phyloP scores from a whole-genome alignment of 129 eudicot genomes.

The Chrysanthemum lavandulifolium region DNA sequence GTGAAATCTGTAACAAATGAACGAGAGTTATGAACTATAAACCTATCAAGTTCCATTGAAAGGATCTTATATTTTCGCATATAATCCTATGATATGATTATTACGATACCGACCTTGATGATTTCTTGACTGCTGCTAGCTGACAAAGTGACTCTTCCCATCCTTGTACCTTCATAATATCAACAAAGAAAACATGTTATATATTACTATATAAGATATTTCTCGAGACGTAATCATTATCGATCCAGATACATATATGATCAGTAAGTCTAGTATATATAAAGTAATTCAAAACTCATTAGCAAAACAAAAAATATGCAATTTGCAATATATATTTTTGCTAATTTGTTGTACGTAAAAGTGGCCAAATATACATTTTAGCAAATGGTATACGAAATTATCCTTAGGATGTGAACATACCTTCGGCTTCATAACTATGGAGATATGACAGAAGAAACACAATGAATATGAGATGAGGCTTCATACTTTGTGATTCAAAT shows the following conservation, averaged over 20 bases:
- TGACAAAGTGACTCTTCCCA: slow-evolving; percentile 29
- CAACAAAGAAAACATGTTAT: background rate
- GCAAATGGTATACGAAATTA: background rate
- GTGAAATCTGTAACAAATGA: slow-evolving; percentile 10
- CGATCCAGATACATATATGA: too few species aligned
- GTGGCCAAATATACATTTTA: background rate
- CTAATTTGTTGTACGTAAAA: too few species aligned
- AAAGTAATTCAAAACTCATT: too few species aligned
- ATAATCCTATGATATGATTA: background rate
- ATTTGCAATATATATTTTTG: too few species aligned
- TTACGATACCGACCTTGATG: slow-evolving; percentile 19
- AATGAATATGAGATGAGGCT: slow-evolving; percentile 32
- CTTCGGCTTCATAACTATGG: slow-evolving; percentile 41
- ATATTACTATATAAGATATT: background rate
- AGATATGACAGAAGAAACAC: slow-evolving; percentile 42
- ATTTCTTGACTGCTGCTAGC: slow-evolving; percentile 26
- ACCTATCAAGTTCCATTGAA: background rate
- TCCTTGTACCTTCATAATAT: slow-evolving; percentile 41
- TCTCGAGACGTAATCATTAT: too few species aligned
- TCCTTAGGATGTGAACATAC: slow-evolving; percentile 27
- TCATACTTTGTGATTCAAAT: slow-evolving; percentile 31
- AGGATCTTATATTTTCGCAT: background rate
- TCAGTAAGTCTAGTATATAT: too few species aligned
- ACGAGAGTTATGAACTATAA: background rate
- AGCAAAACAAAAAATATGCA: too few species aligned